Conservation (phyloP, 371 early-diverging fungal genomes). For the Mortierella polycephala region DNA sequence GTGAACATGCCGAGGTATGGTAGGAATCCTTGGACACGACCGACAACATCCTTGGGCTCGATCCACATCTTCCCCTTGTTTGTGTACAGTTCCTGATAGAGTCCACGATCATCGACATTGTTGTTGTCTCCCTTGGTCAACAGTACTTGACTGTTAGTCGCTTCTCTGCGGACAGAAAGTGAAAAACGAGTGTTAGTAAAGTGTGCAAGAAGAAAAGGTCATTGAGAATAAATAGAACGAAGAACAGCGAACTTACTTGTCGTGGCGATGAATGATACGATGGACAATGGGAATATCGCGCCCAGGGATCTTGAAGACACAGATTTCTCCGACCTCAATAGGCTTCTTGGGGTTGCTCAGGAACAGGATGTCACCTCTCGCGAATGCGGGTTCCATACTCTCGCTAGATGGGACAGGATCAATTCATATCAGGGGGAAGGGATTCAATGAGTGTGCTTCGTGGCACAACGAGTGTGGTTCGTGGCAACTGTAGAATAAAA, state of each 20-base stretch:
- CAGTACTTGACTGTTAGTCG: conserved; percentile 78
- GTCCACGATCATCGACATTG: conserved; percentile 89
- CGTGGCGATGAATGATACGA: conserved; percentile 92
- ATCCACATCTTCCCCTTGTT: conserved; percentile 92
- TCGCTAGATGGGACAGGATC: conserved; percentile 69
- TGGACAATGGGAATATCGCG: conserved; percentile 99
- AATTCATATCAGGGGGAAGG: background rate
- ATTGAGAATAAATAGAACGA: background rate
- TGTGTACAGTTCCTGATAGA: conserved; percentile 69
- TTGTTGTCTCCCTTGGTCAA: conserved; percentile 99
- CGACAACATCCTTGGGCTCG: conserved; percentile 86
- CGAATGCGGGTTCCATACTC: conserved; percentile 99
- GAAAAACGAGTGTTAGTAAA: background rate
- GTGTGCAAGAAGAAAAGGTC: too few relatives aligned
- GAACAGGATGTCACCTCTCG: conserved; percentile 97
- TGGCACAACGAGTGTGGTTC: conserved; percentile 6
- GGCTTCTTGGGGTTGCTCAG: conserved; percentile 78
- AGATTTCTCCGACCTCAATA: conserved; percentile 92
- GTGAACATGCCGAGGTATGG: conserved; percentile 98
- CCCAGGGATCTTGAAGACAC: conserved; percentile 94
- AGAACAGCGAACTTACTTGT: conserved; percentile 62
- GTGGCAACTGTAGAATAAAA: background rate
- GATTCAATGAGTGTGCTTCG: conserved; percentile 1
- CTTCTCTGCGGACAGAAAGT: conserved; percentile 51
- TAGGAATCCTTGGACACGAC: conserved; percentile 88